Evolutionary conservation across 2,329 filamentous ascomycete species (phyloP), one percentile per base, ranked within the genome.

Genomic region (Ambrosiella xylebori): DNA sequence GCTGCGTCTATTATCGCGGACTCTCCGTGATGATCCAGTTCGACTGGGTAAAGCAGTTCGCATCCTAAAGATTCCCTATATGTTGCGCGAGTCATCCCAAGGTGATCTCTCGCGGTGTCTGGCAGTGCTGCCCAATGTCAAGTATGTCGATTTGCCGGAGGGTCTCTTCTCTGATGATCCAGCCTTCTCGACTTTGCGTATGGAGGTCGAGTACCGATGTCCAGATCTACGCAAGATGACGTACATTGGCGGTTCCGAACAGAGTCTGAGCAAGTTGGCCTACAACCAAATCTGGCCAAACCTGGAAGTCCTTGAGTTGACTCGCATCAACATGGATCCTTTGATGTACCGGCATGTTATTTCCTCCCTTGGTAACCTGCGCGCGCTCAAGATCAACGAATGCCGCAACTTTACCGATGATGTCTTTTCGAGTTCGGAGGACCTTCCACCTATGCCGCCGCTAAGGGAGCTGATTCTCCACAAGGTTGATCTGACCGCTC

Each of bases 1-100:
- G 38, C 76, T 97, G 55, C 79, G 82, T 65, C 77, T 95, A 58
- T 78, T 97, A 52, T 86, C 85, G 67, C 81, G 88, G 61, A 88
- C 89, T 1, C 80, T 96, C 54, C 82, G 89, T 62, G 86, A 91
- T 54, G 84, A 89, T 61, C 79, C 81, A 19, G 80, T 76, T 7
- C 73, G 77, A 35, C 72, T 95, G 51, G 88, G 84, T 39, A 74
- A 78, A 58, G 74, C 81, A 47, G 87, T 95, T 4, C 73, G 84
- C 65, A 89, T 84, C 64, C 75, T 97, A 65, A 95, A 95, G 73
- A 82, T 88, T 60, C 88, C 91, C 6, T 96, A 95, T 70, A 96
- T 96, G 91, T 84, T 91, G 57, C 82, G 91, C 59, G 88, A 96
- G 72, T 86, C 86, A 1, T 86, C 80, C 67, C 88, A 93, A 68